Conservation (phyloP, 1,139 yeast genomes). For the Kodamaea alishanica region DNA sequence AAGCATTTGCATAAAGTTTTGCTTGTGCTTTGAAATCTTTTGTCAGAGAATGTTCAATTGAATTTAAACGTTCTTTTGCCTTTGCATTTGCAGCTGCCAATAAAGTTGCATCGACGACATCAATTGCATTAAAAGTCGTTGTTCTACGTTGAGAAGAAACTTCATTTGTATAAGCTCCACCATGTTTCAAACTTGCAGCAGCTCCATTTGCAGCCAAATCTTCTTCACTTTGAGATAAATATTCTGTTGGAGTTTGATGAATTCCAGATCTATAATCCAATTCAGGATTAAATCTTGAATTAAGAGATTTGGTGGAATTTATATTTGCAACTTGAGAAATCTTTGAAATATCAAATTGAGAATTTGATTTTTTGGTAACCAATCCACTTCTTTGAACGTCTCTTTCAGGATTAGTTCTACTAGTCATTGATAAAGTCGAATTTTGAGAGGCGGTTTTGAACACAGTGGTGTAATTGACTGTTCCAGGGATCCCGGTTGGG, state of each 20-base stretch:
- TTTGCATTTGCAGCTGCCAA: constrained; percentile 59
- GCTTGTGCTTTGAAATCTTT: constrained; percentile 43
- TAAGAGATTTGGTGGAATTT: constrained; percentile 40
- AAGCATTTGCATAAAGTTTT: constrained; percentile 42
- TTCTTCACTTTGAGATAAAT: constrained; percentile 28
- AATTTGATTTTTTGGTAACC: constrained; percentile 27
- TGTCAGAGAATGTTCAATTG: constrained; percentile 31
- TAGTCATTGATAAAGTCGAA: constrained; percentile 44
- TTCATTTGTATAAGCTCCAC: constrained; percentile 24
- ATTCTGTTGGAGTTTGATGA: constrained; percentile 24
- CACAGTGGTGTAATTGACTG: constrained; percentile 35
- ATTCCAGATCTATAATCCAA: constrained; percentile 45
- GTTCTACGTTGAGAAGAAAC: constrained; percentile 29
- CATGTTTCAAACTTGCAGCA: constrained; percentile 35
- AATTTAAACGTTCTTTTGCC: constrained; percentile 50
- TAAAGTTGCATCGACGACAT: constrained; percentile 52
- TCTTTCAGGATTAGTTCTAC: constrained; percentile 47
- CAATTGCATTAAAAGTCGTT: constrained; percentile 36
- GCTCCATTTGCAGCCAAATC: constrained; percentile 39
- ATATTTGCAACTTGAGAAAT: constrained; percentile 43
- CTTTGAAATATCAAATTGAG: constrained; percentile 36
- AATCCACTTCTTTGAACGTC: constrained; percentile 45
- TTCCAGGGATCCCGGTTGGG: constrained; percentile 38
- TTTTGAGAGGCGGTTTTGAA: constrained; percentile 41
- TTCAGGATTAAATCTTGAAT: constrained; percentile 43